phyloP scores from a whole-genome alignment of 305 asterid species.

The Solanum hybrid region DNA sequence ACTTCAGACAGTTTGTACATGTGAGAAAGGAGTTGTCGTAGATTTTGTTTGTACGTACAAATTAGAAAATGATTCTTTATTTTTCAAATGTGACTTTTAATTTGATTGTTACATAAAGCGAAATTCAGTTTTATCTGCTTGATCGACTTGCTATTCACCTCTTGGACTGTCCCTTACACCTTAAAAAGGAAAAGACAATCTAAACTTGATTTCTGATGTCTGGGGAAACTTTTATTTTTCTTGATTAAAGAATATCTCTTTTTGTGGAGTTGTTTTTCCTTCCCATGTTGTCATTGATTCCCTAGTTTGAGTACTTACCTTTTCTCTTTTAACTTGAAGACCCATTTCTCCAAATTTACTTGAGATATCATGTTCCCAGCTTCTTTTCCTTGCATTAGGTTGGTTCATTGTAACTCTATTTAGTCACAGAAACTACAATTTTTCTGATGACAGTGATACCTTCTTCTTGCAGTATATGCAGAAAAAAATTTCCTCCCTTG shows the following conservation, averaged over 20 bases:
- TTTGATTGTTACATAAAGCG: neutral
- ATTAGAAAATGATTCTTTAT: neutral
- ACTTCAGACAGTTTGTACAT: neutral
- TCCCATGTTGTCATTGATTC: neutral
- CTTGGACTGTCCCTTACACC: neutral
- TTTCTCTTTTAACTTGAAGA: neutral
- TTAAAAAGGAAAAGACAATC: neutral
- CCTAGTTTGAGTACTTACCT: neutral
- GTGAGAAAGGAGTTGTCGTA: neutral
- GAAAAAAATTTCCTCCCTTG: constrained; percentile 55
- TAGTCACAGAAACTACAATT: neutral
- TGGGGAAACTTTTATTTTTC: neutral
- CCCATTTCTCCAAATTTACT: neutral
- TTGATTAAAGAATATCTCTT: neutral
- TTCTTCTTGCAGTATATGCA: constrained; percentile 67
- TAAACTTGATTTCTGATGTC: neutral
- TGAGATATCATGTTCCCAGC: constrained; percentile 4
- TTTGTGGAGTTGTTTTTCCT: neutral
- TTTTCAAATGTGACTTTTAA: neutral
- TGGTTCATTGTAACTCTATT: constrained; percentile 4
- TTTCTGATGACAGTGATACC: constrained; percentile 3
- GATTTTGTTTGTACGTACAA: neutral
- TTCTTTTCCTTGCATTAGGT: constrained; percentile 2
- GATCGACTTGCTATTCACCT: neutral
- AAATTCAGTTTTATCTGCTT: neutral